These are phyloP conservation scores for Sordaria brevicollis DNA, from an alignment of 495 filamentous ascomycete genomes.

Conservation along the genomic window DNA sequence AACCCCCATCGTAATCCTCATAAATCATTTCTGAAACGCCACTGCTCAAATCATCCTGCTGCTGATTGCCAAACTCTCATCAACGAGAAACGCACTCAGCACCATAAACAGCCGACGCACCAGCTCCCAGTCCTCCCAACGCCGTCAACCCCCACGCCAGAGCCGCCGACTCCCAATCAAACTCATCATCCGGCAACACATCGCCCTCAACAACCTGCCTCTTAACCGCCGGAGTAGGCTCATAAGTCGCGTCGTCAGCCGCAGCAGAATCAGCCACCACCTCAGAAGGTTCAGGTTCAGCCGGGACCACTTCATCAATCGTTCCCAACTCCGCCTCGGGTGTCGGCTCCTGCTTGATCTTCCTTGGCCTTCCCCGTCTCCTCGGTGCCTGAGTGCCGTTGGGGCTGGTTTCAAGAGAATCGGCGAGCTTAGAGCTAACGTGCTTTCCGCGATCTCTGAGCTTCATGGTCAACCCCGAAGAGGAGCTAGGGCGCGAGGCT, in stretches of 20 bases:
- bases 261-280: neutral
- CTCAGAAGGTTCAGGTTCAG: slow-evolving; percentile 1
- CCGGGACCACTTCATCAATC: slow-evolving; percentile 4
- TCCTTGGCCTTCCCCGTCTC: slow-evolving; percentile 18
- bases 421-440: neutral
- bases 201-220: slow-evolving; percentile 18
- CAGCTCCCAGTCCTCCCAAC: slow-evolving; percentile 30
- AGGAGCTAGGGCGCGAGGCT: neutral
- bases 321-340: slow-evolving; percentile 13
- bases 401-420: neutral
- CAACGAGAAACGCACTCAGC: slow-evolving; percentile 32
- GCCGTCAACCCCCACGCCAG: slow-evolving; percentile 34
- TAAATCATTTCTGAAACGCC: neutral
- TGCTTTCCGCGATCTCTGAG: neutral
- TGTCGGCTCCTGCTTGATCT: slow-evolving; percentile 15
- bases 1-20: neutral
- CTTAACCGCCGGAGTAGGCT: slow-evolving; percentile 15
- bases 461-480: neutral
- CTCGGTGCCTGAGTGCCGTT: slow-evolving; percentile 6
- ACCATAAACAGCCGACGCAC: slow-evolving; percentile 31
- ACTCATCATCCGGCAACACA: slow-evolving; percentile 19
- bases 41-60: neutral
- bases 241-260: slow-evolving; percentile 15
- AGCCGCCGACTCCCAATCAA: slow-evolving; percentile 36
- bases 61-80: neutral